Base-by-base conservation (phyloP, 495 filamentous ascomycete species). In the Annulohypoxylon maeteangense region DNA sequence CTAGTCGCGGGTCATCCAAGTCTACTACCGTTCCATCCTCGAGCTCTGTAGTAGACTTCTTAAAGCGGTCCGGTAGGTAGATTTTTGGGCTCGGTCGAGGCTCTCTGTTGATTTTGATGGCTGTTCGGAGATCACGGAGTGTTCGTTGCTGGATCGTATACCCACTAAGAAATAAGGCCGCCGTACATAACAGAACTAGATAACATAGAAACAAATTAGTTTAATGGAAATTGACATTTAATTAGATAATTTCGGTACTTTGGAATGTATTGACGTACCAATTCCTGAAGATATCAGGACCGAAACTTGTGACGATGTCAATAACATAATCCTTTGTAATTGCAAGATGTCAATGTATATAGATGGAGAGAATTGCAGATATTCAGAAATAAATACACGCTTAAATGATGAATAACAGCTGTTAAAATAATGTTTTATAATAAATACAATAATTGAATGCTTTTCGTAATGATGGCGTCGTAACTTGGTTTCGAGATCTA, bases 61-160 rank as follows among this genome's bases (percentile, higher is more conserved):
- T 61, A 67, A 48, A 71, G 54, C 58, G 32, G 25, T 83, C 81
- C 1, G 81, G 84, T 0, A 83, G 64, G 61, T 81, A 83, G 23
- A 83, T 72, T 57, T 81, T 79, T 29, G 83, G 83, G n/a, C 77
- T 77, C 16, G 81, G 79, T 6, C 72, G 74, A 10, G 78, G 77
- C 34, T 65, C 40, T 36, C 61, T 42, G 10, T 75, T 71, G 36
- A 80, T 82, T 62, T 72, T 74, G 53, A 87, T 87, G 29, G 85
- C 82, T 4, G 72, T 72, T 34, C 84, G 80, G 5, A 87, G 68
- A 47, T 86, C 83, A 16, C 80, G 78, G 1, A 87, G 74, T 0
- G 85, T 87, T 48, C 84, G 81, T 64, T 87, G 87, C 65, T 84
- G 89, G 76, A 81, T 85, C 65, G 73, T 83, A 80, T 83, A 89